Base-by-base conservation (phyloP, 495 filamentous ascomycete genomes). In the Penicillium arizonense region DNA sequence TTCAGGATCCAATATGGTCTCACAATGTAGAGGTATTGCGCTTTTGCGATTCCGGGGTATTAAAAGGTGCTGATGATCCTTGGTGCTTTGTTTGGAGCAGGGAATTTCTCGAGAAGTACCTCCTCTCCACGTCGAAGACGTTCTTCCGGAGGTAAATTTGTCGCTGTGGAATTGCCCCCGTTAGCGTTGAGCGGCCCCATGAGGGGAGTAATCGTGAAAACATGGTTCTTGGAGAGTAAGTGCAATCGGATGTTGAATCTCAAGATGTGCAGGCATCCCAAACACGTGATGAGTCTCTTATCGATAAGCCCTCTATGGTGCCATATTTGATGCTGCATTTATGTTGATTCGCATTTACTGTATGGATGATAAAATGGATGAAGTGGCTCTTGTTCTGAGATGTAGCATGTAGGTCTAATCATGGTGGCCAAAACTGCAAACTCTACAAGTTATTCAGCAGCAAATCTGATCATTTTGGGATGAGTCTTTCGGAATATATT, bases 11-110 rank as follows among this genome's bases (percentile, higher is more conserved):
- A 54, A 35, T 1, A 9, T 4, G 4, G 10, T 43, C 61, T 62
- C 59, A 77, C 75, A 76, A 59, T 10, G 72, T 74, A 54, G 75
- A 76, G 8, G 68, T 56, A 65, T 77, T 76, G 40, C 72, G 67
- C 47, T 75, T 62, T 38, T 71, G 64, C 43, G 73, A 69, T 47
- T 73, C 65, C n/a, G 69, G 64, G 24, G 70, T 69, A 55, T 71
- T 71, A 50, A 73, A 76, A 7, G 71, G 71, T 16, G 70, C 62
- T 5, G 70, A 56, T 42, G 65, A 60, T 34, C 57, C 53, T 60
- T 67, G 58, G 34, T 69, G 65, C 37, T 59, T 54, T 45, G 63
- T 46, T 30, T 52, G 57, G 11, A 72, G 42, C 16, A 61, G 51
- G 24, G 68, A 58, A 60, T 69, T 72, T 51, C 63, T 63, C 44